Percentiles rank a stretch among this genome's conserved stretches.
Evolutionary conservation across 164 flowering plant species (phyloP).

Genomic region (Vitis riparia): DNA sequence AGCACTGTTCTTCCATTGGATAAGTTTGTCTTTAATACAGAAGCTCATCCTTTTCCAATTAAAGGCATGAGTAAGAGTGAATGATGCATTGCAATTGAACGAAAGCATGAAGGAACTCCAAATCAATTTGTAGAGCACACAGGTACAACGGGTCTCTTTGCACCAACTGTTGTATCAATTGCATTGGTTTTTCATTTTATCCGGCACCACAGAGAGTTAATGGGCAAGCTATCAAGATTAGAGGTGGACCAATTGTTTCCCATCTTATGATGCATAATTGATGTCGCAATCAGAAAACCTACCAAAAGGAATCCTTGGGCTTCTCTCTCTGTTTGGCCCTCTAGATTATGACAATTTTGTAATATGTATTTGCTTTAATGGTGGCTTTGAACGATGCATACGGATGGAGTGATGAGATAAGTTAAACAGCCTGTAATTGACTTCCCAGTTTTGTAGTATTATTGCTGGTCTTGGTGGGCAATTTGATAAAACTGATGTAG

Average conservation of each 20-base stretch:
- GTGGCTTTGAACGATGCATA: neutral
- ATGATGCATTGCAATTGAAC: constrained; percentile 7
- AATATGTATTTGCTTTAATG: constrained; percentile 8
- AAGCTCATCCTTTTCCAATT: constrained; percentile 92
- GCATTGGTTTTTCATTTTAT: neutral
- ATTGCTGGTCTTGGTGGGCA: constrained; percentile 8
- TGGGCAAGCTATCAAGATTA: neutral
- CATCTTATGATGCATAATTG: constrained; percentile 1
- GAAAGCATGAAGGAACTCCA: neutral
- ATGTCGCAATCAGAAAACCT: neutral
- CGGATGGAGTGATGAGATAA: constrained; percentile 7
- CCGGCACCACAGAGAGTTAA: neutral
- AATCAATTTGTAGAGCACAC: neutral
- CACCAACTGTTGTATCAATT: neutral
- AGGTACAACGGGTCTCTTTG: neutral
- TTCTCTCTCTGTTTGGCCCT: neutral
- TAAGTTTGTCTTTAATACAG: constrained; percentile 88
- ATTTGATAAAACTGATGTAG: constrained; percentile 9
- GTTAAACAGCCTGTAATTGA: constrained; percentile 15
- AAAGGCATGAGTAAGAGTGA: constrained; percentile 14
- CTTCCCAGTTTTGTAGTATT: constrained; percentile 9
- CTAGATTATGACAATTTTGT: constrained; percentile 4
- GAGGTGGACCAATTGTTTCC: constrained; percentile 6
- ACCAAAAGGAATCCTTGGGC: neutral
- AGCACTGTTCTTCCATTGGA: constrained; percentile 69